Percentiles rank a stretch among this genome's conserved stretches.
These are phyloP conservation scores for Diaporthe capsici DNA, from an alignment of 2,329 filamentous ascomycete species.

Conservation along the genomic window DNA sequence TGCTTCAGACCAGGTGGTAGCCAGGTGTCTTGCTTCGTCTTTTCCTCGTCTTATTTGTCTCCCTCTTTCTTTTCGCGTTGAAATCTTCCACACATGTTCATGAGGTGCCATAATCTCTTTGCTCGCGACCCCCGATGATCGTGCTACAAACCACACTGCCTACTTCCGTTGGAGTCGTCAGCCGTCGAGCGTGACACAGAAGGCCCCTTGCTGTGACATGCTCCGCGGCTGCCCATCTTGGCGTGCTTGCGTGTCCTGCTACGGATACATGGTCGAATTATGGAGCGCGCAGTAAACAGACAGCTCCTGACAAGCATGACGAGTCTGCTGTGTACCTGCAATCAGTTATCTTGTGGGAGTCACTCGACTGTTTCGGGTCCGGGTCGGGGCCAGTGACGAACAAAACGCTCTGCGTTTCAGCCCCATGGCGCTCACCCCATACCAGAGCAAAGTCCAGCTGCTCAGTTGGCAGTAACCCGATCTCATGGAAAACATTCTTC, in stretches of 20 bases:
- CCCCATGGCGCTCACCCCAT: not conserved
- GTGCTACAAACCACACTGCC: not conserved
- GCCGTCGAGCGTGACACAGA: not conserved
- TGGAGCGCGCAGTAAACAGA: not conserved
- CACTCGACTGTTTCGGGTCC: slow-evolving; percentile 21
- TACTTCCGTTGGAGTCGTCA: not conserved
- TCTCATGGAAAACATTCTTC: not conserved
- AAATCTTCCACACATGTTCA: not conserved
- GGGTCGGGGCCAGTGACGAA: not conserved
- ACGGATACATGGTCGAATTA: not conserved
- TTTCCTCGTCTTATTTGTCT: not conserved
- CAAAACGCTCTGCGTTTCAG: slow-evolving; percentile 33
- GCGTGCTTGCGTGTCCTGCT: not conserved
- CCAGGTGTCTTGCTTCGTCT: no score
- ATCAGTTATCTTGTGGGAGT: slow-evolving; percentile 2
- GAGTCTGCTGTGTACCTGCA: slow-evolving; percentile 7
- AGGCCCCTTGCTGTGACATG: not conserved
- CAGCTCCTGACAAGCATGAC: slow-evolving; percentile 7
- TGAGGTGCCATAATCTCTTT: not conserved
- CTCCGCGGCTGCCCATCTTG: slow-evolving; percentile 14
- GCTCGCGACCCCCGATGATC: not conserved
- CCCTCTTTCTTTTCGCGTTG: not conserved
- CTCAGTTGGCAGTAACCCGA: not conserved
- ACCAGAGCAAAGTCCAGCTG: not conserved
- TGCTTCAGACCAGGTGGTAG: not conserved